These are phyloP conservation scores for Jatropha multifida DNA, from an alignment of 441 rosid species.

Conservation along the genomic window DNA sequence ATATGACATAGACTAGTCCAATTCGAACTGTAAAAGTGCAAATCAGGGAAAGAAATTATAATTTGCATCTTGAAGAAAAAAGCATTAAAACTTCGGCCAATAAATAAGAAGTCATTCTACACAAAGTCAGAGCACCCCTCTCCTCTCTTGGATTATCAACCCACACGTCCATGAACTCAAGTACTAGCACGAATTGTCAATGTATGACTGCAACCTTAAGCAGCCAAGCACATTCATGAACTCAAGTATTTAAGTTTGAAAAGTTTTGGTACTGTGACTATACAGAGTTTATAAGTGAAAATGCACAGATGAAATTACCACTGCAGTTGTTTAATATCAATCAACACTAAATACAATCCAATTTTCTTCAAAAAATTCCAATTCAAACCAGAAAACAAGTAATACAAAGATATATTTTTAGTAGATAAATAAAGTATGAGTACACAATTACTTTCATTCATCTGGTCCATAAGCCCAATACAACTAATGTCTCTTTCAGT, in stretches of 20 bases:
- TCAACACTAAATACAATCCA: not conserved
- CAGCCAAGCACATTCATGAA: not conserved
- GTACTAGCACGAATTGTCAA: not conserved
- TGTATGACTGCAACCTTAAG: not conserved
- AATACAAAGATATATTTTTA: not conserved
- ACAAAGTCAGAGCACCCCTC: not conserved
- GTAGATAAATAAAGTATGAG: not conserved
- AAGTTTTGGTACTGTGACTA: not conserved
- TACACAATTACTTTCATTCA: not conserved
- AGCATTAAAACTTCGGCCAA: not conserved
- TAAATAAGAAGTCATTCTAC: not conserved
- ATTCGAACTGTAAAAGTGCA: slow-evolving; percentile 58
- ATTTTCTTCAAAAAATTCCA: not conserved
- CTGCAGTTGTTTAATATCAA: not conserved
- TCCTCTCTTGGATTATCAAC: not conserved
- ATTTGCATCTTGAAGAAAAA: not conserved
- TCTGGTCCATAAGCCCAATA: not conserved
- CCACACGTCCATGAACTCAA: not conserved
- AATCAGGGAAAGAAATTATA: slow-evolving; percentile 14
- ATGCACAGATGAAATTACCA: not conserved
- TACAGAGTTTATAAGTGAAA: not conserved
- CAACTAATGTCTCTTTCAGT: not conserved
- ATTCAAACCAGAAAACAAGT: not conserved
- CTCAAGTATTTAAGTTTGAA: not conserved
- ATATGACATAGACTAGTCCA: slow-evolving; percentile 74